phyloP scores from a whole-genome alignment of 495 filamentous ascomycete genomes.

The Annulohypoxylon nitens region DNA sequence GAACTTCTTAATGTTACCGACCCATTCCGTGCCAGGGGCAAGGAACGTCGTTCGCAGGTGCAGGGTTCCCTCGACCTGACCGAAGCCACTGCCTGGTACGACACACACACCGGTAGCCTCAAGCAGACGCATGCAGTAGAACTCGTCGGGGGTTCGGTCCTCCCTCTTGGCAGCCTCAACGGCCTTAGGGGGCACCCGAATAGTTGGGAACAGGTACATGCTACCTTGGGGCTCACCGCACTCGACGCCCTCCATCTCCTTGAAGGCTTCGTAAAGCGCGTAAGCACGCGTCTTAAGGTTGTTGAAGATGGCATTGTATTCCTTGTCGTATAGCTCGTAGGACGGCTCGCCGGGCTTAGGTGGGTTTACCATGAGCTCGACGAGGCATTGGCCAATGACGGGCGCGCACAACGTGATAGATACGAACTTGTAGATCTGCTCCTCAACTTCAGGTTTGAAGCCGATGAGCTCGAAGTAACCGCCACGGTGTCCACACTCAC shows the following conservation, averaged over 20 bases:
- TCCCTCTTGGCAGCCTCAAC: constrained; percentile 78
- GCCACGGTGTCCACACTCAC: constrained; percentile 96
- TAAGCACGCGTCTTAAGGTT: constrained; percentile 81
- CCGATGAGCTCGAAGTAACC: constrained; percentile 96
- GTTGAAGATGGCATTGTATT: constrained; percentile 83
- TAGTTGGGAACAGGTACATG: constrained; percentile 99
- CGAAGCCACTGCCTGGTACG: constrained; percentile 92
- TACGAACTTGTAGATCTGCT: constrained; percentile 98
- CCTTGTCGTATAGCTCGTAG: constrained; percentile 82
- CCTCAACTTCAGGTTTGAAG: constrained; percentile 86
- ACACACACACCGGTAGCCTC: constrained; percentile 97
- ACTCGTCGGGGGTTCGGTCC: constrained; percentile 85
- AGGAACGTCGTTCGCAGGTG: constrained; percentile 98
- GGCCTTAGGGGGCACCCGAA: constrained; percentile 80
- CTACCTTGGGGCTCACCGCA: constrained; percentile 88
- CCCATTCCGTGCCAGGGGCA: constrained; percentile 95
- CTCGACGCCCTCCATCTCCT: constrained; percentile 93
- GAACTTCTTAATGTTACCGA: constrained; percentile 87
- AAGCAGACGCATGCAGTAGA: constrained; percentile 89
- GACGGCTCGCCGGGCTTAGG: constrained; percentile 84
- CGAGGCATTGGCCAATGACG: constrained; percentile 93
- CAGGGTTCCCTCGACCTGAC: constrained; percentile 89
- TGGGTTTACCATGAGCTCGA: constrained; percentile 97
- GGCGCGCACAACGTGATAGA: constrained; percentile 95
- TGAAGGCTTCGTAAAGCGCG: constrained; percentile 89